These are phyloP conservation scores for Bertia moriformis DNA, from an alignment of 2,329 filamentous ascomycete genomes.

Conservation along the genomic window DNA sequence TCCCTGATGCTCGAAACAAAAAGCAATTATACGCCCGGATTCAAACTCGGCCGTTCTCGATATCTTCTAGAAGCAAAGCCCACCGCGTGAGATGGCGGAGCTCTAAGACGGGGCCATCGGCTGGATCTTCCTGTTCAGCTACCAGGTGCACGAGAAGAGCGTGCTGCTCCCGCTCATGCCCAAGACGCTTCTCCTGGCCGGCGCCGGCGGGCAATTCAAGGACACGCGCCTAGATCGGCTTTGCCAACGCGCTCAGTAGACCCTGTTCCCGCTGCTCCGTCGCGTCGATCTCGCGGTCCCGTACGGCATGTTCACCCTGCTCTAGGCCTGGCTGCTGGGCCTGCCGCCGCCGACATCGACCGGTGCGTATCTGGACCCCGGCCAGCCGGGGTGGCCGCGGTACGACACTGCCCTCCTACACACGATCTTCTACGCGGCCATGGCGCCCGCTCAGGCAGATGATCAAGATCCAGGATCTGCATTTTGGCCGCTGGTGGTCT, in stretches of 20 bases:
- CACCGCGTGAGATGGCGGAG: no score
- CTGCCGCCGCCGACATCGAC: constrained; percentile 68
- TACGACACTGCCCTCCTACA: constrained; percentile 58
- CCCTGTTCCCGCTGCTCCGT: constrained; percentile 79
- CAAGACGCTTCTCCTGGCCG: constrained; percentile 76
- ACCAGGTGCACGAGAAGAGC: constrained; percentile 97
- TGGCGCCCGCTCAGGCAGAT: no score
- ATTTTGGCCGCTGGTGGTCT: no score
- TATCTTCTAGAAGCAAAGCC: no score
- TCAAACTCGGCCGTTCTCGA: no score
- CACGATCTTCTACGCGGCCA: constrained; percentile 58
- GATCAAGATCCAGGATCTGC: no score
- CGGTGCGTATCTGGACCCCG: constrained; percentile 47
- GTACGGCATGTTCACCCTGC: constrained; percentile 67
- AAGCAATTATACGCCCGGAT: no score
- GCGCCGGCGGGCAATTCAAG: constrained; percentile 64
- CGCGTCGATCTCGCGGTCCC: constrained; percentile 73
- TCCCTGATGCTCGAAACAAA: no score
- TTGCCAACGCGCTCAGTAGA: constrained; percentile 91
- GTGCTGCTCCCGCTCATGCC: constrained; percentile 82
- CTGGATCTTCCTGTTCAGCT: constrained; percentile 96
- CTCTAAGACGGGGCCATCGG: constrained; percentile 77
- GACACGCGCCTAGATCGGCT: constrained; percentile 82
- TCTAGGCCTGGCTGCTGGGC: constrained; percentile 86
- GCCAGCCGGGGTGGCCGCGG: constrained; percentile 27